phyloP scores from a whole-genome alignment of 192 early-diverging fungal genomes.

The Entomortierella chlamydospora region DNA sequence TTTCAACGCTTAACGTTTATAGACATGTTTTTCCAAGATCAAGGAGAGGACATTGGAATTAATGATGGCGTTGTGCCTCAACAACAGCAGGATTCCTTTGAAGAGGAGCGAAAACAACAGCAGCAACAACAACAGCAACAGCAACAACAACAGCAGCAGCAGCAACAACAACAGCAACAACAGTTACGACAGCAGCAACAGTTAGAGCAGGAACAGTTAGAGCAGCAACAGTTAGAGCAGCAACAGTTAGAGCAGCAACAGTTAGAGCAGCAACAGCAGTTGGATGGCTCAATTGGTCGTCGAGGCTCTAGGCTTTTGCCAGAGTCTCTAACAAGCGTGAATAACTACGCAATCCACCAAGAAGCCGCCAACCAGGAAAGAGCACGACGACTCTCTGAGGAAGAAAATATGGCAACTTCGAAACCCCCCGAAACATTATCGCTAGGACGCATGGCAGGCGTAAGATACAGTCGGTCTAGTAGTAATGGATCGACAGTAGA shows the following conservation, averaged over 20 bases:
- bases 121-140: no score
- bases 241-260: no score
- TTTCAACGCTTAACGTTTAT: no score
- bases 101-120: no score
- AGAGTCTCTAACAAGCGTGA: conserved; percentile 42
- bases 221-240: no score
- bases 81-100: conserved; percentile 3
- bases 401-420: conserved; percentile 8
- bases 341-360: conserved; percentile 30
- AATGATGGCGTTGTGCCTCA: background rate
- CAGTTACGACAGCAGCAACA: no score
- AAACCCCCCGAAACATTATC: conserved; percentile 15
- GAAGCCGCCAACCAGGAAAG: conserved; percentile 12
- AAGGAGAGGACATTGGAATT: background rate
- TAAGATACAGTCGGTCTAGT: conserved; percentile 24
- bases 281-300: background rate
- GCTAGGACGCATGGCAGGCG: conserved; percentile 16
- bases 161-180: no score
- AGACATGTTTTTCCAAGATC: conserved; percentile 12
- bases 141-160: no score
- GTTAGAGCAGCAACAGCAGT: conserved; percentile 1
- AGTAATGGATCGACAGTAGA: conserved; percentile 7
- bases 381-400: conserved; percentile 26
- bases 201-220: no score
- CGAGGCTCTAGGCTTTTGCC: conserved; percentile 15